phyloP scores from a whole-genome alignment of 2,329 filamentous ascomycete species.

The Pseudocercospora vitis region DNA sequence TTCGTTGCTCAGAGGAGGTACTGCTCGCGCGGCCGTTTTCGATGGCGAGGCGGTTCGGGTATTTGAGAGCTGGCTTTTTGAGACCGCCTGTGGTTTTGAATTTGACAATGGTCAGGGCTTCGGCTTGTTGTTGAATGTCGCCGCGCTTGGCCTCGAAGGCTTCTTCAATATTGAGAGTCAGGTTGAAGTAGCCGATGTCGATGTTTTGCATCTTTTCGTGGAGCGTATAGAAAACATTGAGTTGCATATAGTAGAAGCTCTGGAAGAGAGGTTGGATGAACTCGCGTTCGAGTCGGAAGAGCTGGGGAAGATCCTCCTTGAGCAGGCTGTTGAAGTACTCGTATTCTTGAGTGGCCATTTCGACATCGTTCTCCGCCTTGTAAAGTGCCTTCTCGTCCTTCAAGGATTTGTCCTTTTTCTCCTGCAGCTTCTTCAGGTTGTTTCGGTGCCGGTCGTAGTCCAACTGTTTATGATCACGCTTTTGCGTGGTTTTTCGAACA shows the following conservation, averaged over 20 bases:
- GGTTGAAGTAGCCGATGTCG: slow-evolving; percentile 96
- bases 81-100: slow-evolving; percentile 82
- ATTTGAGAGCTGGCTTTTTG: slow-evolving; percentile 54
- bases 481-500: slow-evolving; percentile 81
- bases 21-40: slow-evolving; percentile 29
- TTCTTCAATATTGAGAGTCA: slow-evolving; percentile 86
- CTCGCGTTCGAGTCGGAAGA: slow-evolving; percentile 85
- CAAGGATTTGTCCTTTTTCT: slow-evolving; percentile 93
- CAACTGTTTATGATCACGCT: slow-evolving; percentile 95
- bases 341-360: slow-evolving; percentile 90
- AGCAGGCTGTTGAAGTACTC: slow-evolving; percentile 97
- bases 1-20: slow-evolving; percentile 30
- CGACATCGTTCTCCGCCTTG: slow-evolving; percentile 89
- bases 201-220: slow-evolving; percentile 97
- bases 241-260: slow-evolving; percentile 99
- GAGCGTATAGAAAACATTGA: slow-evolving; percentile 98
- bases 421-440: slow-evolving; percentile 87
- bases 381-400: slow-evolving; percentile 98
- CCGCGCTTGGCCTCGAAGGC: slow-evolving; percentile 87
- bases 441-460: slow-evolving; percentile 88
- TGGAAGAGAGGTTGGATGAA: slow-evolving; percentile 98
- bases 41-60: slow-evolving; percentile 45
- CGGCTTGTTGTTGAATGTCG: slow-evolving; percentile 80
- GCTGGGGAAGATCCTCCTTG: slow-evolving; percentile 90
- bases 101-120: slow-evolving; percentile 79